These are phyloP conservation scores for Collybiopsis luxurians DNA, from an alignment of 768 basidiomycete species.

Conservation along the genomic window DNA sequence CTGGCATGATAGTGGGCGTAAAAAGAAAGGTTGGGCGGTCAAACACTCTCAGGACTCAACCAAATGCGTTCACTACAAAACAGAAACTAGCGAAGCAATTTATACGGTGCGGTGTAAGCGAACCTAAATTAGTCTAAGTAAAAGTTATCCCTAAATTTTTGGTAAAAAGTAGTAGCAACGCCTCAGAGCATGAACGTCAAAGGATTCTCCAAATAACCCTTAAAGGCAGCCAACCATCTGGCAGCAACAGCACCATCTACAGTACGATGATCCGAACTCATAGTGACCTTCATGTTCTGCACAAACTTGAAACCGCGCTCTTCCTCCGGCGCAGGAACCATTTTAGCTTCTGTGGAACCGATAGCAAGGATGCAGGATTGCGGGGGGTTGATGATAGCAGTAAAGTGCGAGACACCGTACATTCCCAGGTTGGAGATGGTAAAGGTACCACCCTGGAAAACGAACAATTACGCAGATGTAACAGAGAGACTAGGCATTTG, in stretches of 20 bases:
- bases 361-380: conserved; percentile 98
- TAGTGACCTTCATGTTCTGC: conserved; percentile 92
- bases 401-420: conserved; percentile 94
- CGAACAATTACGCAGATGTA: background rate
- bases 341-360: conserved; percentile 80
- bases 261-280: conserved; percentile 92
- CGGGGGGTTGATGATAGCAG: conserved; percentile 98
- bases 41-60: too few species aligned
- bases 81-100: background rate
- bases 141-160: conserved; percentile 1
- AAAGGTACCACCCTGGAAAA: conserved; percentile 85
- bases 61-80: too few species aligned
- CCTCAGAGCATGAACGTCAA: conserved; percentile 91
- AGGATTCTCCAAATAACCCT: conserved; percentile 95
- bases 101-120: background rate
- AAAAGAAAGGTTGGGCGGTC: too few species aligned
- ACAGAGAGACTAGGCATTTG: background rate
- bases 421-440: conserved; percentile 99
- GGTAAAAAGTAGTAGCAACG: conserved; percentile 8
- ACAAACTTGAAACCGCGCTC: conserved; percentile 94
- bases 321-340: conserved; percentile 84
- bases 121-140: conserved; percentile 7
- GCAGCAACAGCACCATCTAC: conserved; percentile 97
- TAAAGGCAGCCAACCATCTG: conserved; percentile 90
- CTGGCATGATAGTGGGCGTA: conserved; percentile 14